Conservation (phyloP, 1,284 basidiomycete genomes). For the Coniophora puteana region DNA sequence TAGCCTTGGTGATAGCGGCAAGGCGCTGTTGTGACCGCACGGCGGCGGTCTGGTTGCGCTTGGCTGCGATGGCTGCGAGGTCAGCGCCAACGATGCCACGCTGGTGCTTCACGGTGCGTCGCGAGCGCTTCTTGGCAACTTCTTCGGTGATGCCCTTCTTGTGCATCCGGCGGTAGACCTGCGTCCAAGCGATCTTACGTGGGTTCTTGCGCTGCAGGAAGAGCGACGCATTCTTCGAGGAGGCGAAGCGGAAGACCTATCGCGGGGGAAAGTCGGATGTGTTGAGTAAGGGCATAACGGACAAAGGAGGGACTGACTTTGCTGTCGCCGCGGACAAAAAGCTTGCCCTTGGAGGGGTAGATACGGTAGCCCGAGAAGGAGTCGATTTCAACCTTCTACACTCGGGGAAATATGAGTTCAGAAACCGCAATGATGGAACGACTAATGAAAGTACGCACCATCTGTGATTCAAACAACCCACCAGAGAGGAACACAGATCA, state of each 20-base stretch:
- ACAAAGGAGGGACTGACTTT: conserved; percentile 60
- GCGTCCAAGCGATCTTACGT: conserved; percentile 99
- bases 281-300: neutral
- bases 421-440: neutral
- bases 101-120: conserved; percentile 97
- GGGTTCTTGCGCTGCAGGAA: conserved; percentile 99
- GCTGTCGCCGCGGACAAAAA: conserved; percentile 95
- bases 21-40: conserved; percentile 80
- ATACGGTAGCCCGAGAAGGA: conserved; percentile 94
- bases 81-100: conserved; percentile 98
- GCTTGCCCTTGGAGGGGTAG: conserved; percentile 94
- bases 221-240: conserved; percentile 91
- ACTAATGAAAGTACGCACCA: conserved; percentile 38
- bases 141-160: conserved; percentile 99
- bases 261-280: neutral
- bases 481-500: conserved; percentile 19
- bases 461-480: conserved; percentile 28
- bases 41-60: conserved; percentile 88
- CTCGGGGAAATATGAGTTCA: conserved; percentile 29
- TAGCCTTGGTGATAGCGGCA: conserved; percentile 88
- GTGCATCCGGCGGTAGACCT: conserved; percentile 97
- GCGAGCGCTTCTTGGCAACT: conserved; percentile 97
- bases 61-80: conserved; percentile 86
- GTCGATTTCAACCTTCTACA: conserved; percentile 96
- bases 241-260: conserved; percentile 92